phyloP scores from a whole-genome alignment of 495 filamentous ascomycete genomes.

The Penicillium pancosmium region DNA sequence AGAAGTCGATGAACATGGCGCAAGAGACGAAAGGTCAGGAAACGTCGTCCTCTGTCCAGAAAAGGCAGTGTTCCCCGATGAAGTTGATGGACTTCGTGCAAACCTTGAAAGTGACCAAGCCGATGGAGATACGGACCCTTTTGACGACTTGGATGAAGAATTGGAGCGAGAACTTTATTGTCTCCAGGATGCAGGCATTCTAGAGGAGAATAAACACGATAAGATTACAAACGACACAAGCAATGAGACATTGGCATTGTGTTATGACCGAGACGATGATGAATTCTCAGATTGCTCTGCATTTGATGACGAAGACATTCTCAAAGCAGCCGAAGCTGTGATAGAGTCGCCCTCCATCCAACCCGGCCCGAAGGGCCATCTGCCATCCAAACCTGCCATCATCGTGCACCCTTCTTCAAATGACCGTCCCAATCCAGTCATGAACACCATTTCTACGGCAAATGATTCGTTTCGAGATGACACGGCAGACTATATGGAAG shows the following conservation, averaged over 20 bases:
- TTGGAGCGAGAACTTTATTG: conserved; percentile 21
- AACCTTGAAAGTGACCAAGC: background rate
- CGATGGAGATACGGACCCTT: conserved; percentile 3
- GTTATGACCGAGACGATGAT: conserved; percentile 30
- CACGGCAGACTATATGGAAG: conserved; percentile 40
- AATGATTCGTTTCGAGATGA: conserved; percentile 47
- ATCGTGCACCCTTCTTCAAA: background rate
- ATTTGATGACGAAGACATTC: conserved; percentile 40
- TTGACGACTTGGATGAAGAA: conserved; percentile 23
- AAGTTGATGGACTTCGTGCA: background rate
- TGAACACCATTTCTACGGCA: conserved; percentile 9
- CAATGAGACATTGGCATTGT: background rate
- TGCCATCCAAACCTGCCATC: background rate
- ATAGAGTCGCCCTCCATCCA: conserved; percentile 8
- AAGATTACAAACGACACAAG: background rate
- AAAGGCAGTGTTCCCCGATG: background rate
- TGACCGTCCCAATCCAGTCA: conserved; percentile 8
- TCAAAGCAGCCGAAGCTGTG: conserved; percentile 30
- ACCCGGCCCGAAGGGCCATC: background rate
- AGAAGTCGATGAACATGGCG: background rate
- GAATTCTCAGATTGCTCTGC: conserved; percentile 48
- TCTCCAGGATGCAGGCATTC: conserved; percentile 13
- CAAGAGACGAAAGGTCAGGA: background rate
- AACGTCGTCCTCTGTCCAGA: background rate
- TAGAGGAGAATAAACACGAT: background rate